Percentiles rank a stretch among this genome's conserved stretches.
Conservation (phyloP, 2,329 filamentous ascomycete genomes). For the Periconia macrospinosa region DNA sequence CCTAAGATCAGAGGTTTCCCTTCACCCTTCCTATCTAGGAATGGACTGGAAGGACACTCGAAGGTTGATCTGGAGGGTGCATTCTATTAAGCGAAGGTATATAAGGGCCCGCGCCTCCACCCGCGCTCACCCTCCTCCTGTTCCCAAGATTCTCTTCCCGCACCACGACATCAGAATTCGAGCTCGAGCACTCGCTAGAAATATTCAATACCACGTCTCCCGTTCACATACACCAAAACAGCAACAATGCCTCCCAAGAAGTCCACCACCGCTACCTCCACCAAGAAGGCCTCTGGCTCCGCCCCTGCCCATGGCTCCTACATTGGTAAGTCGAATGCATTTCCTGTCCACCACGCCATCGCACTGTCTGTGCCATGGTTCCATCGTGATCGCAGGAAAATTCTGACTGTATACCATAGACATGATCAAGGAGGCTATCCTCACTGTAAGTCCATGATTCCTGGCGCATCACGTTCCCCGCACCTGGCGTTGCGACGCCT, state of each 20-base stretch:
- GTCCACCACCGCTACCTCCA: conserved; percentile 56
- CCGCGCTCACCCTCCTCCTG: conserved; percentile 28
- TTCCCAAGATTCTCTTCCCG: conserved; percentile 29
- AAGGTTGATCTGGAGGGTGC: conserved; percentile 35
- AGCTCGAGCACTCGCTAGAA: conserved; percentile 35
- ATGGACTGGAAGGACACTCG: conserved; percentile 21
- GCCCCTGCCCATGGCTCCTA: conserved; percentile 64
- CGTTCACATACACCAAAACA: conserved; percentile 27
- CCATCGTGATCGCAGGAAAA: conserved; percentile 54
- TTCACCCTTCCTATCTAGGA: conserved; percentile 36
- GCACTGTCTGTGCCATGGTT: conserved; percentile 42
- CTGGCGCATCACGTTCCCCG: conserved; percentile 51
- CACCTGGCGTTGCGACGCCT: conserved; percentile 37
- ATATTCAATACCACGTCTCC: conserved; percentile 27
- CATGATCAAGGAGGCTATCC: conserved; percentile 74
- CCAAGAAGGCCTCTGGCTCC: conserved; percentile 57
- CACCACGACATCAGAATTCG: conserved; percentile 20
- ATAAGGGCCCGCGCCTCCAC: conserved; percentile 30
- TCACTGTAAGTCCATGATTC: conserved; percentile 65
- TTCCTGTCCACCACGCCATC: conserved; percentile 51
- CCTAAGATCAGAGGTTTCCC: conserved; percentile 25
- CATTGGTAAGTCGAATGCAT: conserved; percentile 59
- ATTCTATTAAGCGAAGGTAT: conserved; percentile 32
- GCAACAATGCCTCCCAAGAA: conserved; percentile 68
- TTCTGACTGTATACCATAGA: conserved; percentile 60